Evolutionary conservation across 495 filamentous ascomycete genomes (phyloP), one percentile per base, ranked within the genome.

Genomic region (Parachaetomium inaequale): DNA sequence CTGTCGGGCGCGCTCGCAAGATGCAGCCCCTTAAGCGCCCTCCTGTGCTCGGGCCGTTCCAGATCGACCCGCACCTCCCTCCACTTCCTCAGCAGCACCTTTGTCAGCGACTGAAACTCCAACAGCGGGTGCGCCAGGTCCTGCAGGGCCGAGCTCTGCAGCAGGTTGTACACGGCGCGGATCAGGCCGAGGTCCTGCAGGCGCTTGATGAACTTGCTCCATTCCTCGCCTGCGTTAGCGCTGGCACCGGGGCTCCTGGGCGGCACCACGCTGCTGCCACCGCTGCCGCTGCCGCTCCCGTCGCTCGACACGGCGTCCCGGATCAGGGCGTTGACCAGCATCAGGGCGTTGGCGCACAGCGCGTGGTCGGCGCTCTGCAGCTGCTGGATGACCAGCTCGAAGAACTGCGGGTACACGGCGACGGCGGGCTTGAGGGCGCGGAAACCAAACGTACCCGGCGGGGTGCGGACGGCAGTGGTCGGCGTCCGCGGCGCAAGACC

Each of bases 301-400:
- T 93, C 91, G 72, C 86, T 88, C n/a, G 89, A 87, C 53, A 97
- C 87, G 3, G 92, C 89, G 73, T 99, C 95, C 50, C 94, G 84
- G 82, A 98, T 95, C 21, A 99, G 81, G 0, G 93, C 89, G 70
- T 98, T 99, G 69, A 99, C 90, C 60, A 99, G 78, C 77, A 95
- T 92, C 38, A 99, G 77, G 2, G 94, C 91, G 76, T 97, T 98
- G 50, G 92, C 94, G 74, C 95, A 98, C 19, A 99, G 82, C 3
- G 93, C 92, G 75, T 99, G 95, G 69, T 99, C 94, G 19, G 93
- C 94, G 12, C 91, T 92, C 38, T 93, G 91, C 14, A 98, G 79
- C 69, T 93, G 85, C 65, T 84, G 86, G 60, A 97, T 93, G 23
- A 98, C 85, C 79, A 94, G 93, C 69, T 96, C 93, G 64, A 98